A percentile compares a stretch with the other conserved stretches of the same genome.
Conservation (phyloP, 139 green algal species). For the Tetraselmis chui region DNA sequence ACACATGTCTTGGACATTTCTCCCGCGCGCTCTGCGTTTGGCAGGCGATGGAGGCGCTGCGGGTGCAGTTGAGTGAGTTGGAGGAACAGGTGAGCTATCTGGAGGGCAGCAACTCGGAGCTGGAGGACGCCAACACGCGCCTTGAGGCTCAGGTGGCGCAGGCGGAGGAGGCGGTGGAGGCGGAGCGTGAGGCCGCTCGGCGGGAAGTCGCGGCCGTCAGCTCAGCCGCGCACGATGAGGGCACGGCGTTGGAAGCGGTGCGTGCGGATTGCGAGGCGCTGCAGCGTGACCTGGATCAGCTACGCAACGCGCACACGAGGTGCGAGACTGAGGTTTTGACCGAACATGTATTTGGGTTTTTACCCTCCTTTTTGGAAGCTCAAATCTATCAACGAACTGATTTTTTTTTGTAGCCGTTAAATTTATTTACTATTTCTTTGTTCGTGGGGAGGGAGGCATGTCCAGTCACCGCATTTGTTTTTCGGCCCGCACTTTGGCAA, state of each 20-base stretch:
- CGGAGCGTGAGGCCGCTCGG: not conserved
- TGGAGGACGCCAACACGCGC: not conserved
- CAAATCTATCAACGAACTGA: no score
- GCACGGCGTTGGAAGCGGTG: not conserved
- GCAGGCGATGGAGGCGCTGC: no score
- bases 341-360: no score
- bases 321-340: no score
- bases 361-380: no score
- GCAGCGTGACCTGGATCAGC: not conserved
- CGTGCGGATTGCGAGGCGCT: not conserved
- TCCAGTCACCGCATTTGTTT: no score
- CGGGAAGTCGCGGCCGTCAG: not conserved
- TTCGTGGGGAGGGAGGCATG: no score
- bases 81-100: not conserved
- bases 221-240: not conserved
- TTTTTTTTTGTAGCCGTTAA: no score
- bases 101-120: not conserved
- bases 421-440: no score
- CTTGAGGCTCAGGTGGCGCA: not conserved
- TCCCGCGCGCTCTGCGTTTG: no score
- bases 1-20: no score
- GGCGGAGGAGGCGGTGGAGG: not conserved
- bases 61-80: not conserved
- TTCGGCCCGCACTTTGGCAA: no score
- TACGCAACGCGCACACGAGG: not conserved